Evolutionary conservation across 2,329 filamentous ascomycete species (phyloP).

Genomic region (Diplodia mutila): DNA sequence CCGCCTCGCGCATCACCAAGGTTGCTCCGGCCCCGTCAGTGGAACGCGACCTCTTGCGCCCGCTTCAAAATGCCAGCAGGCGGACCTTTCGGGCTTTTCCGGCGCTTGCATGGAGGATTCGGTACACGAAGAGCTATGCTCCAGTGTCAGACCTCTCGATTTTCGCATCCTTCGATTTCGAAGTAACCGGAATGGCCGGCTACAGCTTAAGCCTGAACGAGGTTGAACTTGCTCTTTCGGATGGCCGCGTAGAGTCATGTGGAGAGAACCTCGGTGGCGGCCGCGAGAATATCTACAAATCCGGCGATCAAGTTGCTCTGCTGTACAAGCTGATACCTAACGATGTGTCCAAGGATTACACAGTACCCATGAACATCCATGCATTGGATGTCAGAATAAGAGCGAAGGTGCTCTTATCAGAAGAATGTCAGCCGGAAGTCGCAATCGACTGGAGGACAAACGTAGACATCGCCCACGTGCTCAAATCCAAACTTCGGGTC

Average conservation of each 20-base stretch:
- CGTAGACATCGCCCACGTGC: conserved; percentile 65
- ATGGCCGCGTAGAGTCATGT: conserved; percentile 61
- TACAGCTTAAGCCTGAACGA: conserved; percentile 66
- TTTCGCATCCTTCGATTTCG: conserved; percentile 72
- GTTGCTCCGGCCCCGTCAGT: conserved; percentile 69
- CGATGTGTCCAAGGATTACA: conserved; percentile 14
- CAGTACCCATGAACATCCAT: conserved; percentile 36
- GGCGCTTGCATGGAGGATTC: conserved; percentile 71
- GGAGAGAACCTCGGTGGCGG: conserved; percentile 49
- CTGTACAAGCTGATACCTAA: conserved; percentile 67
- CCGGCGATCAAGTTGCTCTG: conserved; percentile 76
- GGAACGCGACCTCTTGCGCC: conserved; percentile 62
- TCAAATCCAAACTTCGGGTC: conserved; percentile 43
- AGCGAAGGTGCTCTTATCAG: conserved; percentile 62
- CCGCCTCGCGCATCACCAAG: conserved; percentile 73
- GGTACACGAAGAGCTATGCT: conserved; percentile 69
- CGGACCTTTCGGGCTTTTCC: conserved; percentile 68
- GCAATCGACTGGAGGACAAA: conserved; percentile 69
- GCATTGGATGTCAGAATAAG: conserved; percentile 62
- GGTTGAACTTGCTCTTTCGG: conserved; percentile 61
- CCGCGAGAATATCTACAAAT: conserved; percentile 64
- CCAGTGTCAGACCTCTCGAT: conserved; percentile 57
- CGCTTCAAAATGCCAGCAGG: conserved; percentile 66
- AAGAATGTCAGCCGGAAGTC: conserved; percentile 63
- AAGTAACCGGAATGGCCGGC: conserved; percentile 71